phyloP scores from a whole-genome alignment of 441 rosid genomes.

The Flueggea neowawraea region DNA sequence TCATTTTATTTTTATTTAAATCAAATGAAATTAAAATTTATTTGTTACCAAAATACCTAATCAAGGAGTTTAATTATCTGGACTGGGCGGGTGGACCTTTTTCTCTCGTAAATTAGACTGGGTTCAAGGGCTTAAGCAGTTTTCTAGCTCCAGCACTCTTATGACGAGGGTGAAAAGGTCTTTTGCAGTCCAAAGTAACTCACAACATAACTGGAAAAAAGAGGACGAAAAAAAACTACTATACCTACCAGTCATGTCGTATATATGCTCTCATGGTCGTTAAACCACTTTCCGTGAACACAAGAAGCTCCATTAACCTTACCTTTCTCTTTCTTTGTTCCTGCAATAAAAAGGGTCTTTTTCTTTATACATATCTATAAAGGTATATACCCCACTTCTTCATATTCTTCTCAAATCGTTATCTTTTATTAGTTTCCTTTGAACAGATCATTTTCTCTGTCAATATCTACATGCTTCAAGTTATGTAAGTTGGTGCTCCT shows the following conservation, averaged over 20 bases:
- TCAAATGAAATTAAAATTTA: too few relatives aligned
- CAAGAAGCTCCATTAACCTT: conserved; percentile 9
- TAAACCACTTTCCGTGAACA: conserved; percentile 31
- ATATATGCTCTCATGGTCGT: conserved; percentile 11
- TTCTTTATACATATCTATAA: conserved; percentile 2
- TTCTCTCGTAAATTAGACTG: too few relatives aligned
- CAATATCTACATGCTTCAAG: not conserved
- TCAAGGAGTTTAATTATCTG: too few relatives aligned
- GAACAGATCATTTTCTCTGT: not conserved
- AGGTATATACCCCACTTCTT: not conserved
- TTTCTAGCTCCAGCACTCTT: too few relatives aligned
- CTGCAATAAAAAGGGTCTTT: not conserved
- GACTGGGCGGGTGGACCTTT: too few relatives aligned
- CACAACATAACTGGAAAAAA: too few relatives aligned
- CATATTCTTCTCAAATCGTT: conserved; percentile 2
- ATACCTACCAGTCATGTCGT: conserved; percentile 23
- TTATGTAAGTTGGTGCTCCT: conserved; percentile 4
- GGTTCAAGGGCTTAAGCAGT: too few relatives aligned
- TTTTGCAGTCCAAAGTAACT: too few relatives aligned
- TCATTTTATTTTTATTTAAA: too few relatives aligned
- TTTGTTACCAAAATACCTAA: too few relatives aligned
- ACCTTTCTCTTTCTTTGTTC: conserved; percentile 2
- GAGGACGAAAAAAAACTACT: too few relatives aligned
- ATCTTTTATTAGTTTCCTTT: not conserved
- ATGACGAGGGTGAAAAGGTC: too few relatives aligned